Conservation (phyloP, 257 asterid species). For the Solanum bukasovii region DNA sequence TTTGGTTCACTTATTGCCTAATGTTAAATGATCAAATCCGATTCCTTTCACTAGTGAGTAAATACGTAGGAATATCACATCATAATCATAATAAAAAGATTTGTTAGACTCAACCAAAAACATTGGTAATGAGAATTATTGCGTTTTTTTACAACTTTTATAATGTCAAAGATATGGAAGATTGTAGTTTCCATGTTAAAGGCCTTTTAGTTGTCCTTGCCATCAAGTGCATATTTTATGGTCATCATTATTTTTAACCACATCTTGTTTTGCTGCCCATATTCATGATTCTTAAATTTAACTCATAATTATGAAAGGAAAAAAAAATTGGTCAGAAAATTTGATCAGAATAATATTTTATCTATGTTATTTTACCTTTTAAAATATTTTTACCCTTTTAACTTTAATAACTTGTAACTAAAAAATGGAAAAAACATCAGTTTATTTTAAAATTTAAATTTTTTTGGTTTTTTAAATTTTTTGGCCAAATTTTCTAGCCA, state of each 20-base stretch:
- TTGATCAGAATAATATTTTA: too few relatives aligned
- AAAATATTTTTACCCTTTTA: too few relatives aligned
- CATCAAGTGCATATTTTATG: neutral
- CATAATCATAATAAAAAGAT: neutral
- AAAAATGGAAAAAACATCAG: too few relatives aligned
- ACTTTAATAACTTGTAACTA: too few relatives aligned
- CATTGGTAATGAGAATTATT: neutral
- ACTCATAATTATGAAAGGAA: neutral
- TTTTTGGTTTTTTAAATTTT: too few relatives aligned
- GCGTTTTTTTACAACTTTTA: neutral
- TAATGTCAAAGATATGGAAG: neutral
- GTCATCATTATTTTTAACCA: neutral
- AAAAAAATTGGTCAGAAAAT: too few relatives aligned
- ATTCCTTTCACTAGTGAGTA: neutral
- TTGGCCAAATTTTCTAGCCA: too few relatives aligned
- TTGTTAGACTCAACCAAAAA: neutral
- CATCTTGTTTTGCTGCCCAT: neutral
- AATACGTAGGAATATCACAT: neutral
- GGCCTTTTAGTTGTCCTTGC: neutral
- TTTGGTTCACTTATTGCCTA: neutral
- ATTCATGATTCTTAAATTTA: neutral
- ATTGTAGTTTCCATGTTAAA: neutral
- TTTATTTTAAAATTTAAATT: too few relatives aligned
- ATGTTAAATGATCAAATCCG: neutral
- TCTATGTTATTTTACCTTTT: too few relatives aligned